Percentiles rank a stretch among this genome's conserved stretches.
phyloP scores from a whole-genome alignment of 306 rosid genomes.

The Sechiopsis laciniata region DNA sequence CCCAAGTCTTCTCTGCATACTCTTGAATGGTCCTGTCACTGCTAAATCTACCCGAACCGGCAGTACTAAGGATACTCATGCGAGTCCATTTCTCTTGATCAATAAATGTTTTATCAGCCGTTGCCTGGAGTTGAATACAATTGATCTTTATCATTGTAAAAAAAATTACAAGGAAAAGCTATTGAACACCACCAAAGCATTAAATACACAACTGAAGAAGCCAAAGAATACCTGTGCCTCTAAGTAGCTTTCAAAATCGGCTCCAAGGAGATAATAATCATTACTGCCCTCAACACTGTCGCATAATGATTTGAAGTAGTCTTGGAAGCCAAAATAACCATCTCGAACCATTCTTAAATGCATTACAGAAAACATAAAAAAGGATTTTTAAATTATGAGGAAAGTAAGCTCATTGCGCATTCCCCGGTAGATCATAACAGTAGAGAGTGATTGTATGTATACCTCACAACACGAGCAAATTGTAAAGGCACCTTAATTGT shows the following conservation, averaged over 20 bases:
- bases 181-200: too few relatives aligned
- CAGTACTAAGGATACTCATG: slow-evolving; percentile 65
- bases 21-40: slow-evolving; percentile 65
- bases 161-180: slow-evolving; percentile 1
- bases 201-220: slow-evolving; percentile 9
- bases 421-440: background rate
- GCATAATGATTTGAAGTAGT: slow-evolving; percentile 56
- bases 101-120: slow-evolving; percentile 57
- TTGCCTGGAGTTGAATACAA: slow-evolving; percentile 41
- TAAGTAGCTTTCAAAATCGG: slow-evolving; percentile 62
- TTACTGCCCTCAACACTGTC: slow-evolving; percentile 48
- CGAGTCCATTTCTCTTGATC: slow-evolving; percentile 54
- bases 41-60: slow-evolving; percentile 67
- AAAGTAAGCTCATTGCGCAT: background rate
- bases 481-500: slow-evolving; percentile 39
- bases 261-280: slow-evolving; percentile 55
- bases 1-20: slow-evolving; percentile 62
- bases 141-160: background rate
- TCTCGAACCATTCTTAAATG: slow-evolving; percentile 56
- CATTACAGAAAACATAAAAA: slow-evolving; percentile 20
- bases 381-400: slow-evolving; percentile 3
- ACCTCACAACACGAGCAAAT: slow-evolving; percentile 61
- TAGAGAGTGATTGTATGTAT: slow-evolving; percentile 7
- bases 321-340: slow-evolving; percentile 54
- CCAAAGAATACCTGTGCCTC: slow-evolving; percentile 59